Percentiles rank a stretch among this genome's conserved stretches.
These are phyloP conservation scores for Acacia concinna DNA, from an alignment of 331 rosid genomes.

Conservation along the genomic window DNA sequence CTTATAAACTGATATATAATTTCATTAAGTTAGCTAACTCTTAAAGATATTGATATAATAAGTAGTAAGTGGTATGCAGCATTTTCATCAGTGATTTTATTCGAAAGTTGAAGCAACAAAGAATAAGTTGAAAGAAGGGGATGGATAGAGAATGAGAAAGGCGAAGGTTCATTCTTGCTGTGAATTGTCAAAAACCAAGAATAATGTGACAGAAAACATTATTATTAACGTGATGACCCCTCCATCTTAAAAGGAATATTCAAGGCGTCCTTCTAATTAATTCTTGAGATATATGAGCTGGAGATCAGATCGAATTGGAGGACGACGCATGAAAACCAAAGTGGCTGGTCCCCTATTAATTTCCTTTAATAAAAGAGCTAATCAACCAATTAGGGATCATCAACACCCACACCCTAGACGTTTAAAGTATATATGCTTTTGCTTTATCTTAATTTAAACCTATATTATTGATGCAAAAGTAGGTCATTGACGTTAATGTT, in stretches of 20 bases:
- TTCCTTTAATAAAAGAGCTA: constrained; percentile 31
- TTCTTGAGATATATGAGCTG: constrained; percentile 18
- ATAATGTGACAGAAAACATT: not conserved
- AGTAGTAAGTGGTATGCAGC: not conserved
- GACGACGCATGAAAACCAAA: constrained; percentile 36
- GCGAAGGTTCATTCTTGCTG: constrained; percentile 26
- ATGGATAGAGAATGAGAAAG: constrained; percentile 9
- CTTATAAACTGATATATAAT: too few species aligned
- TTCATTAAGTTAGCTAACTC: too few species aligned
- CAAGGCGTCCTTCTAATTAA: constrained; percentile 21
- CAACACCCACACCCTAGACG: constrained; percentile 41
- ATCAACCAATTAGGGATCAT: constrained; percentile 38
- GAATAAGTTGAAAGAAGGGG: not conserved
- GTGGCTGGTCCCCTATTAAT: constrained; percentile 20
- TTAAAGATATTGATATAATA: too few species aligned
- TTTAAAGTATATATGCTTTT: constrained; percentile 78
- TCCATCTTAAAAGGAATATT: constrained; percentile 37
- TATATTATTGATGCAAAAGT: constrained; percentile 42
- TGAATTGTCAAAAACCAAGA: constrained; percentile 20
- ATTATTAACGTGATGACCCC: constrained; percentile 2
- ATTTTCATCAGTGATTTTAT: not conserved
- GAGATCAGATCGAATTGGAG: constrained; percentile 37
- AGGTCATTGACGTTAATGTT: constrained; percentile 42
- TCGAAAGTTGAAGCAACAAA: not conserved
- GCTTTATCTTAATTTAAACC: constrained; percentile 40